These are phyloP conservation scores for Prunus yedoensis DNA, from an alignment of 331 rosid genomes.

Conservation along the genomic window DNA sequence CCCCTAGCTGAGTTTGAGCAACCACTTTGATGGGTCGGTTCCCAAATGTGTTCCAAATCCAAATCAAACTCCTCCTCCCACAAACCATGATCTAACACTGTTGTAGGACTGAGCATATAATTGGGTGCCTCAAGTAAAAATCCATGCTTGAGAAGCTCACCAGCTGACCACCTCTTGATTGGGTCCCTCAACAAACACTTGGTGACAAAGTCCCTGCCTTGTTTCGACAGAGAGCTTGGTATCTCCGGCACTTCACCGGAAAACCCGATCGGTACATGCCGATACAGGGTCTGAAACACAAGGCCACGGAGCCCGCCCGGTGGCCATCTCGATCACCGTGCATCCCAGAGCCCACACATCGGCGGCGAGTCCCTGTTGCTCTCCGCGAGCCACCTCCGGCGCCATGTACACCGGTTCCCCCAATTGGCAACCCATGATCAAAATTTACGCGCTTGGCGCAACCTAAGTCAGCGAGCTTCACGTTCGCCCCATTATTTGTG, in stretches of 20 bases:
- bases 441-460: conserved; percentile 46
- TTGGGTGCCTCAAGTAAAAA: conserved; percentile 38
- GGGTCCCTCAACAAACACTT: conserved; percentile 67
- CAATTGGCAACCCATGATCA: conserved; percentile 18
- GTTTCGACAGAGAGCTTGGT: conserved; percentile 53
- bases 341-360: conserved; percentile 96
- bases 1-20: conserved; percentile 27
- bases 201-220: conserved; percentile 66
- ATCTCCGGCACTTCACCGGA: conserved; percentile 56
- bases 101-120: conserved; percentile 39
- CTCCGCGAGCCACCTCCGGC: conserved; percentile 95
- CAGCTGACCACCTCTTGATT: conserved; percentile 62
- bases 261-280: conserved; percentile 60
- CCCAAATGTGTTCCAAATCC: conserved; percentile 17
- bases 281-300: conserved; percentile 54
- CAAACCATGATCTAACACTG: conserved; percentile 51
- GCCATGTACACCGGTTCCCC: conserved; percentile 84
- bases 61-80: conserved; percentile 35
- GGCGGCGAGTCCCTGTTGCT: conserved; percentile 68
- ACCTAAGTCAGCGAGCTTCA: conserved; percentile 77
- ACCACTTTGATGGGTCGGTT: conserved; percentile 18
- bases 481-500: conserved; percentile 22
- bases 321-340: conserved; percentile 72
- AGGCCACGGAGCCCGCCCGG: conserved; percentile 63
- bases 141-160: conserved; percentile 62